Evolutionary conservation across 2,329 filamentous ascomycete genomes (phyloP), one percentile per base, ranked within the genome.

Genomic region (Pyricularia sp.): DNA sequence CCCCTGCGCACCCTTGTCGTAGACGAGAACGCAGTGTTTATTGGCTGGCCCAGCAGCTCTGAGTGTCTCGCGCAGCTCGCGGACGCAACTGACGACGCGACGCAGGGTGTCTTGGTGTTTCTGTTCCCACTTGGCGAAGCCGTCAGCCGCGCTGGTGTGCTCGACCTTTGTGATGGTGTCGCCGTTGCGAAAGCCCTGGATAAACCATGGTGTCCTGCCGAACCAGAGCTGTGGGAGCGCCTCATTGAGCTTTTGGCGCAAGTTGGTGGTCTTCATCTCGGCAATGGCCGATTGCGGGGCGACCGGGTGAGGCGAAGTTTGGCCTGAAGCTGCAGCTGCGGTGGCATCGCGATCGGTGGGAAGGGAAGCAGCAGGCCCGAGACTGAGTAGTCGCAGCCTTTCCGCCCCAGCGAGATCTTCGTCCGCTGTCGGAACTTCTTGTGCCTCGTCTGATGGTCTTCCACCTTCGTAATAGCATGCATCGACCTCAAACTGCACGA

Each of bases 401-500:
- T 42, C 31, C 10, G 25, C 64, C 10, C 42, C 12, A 5, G 28
- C 4, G 11, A n/a, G 26, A 9, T 12, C 28, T n/a, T 36, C 20
- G 20, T 58, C 4, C n/a, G 20, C 50, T 58, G 17, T 5, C 58
- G 58, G 20, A 12, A 28, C 11, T 9, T 61, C 11, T 4, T 23
- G 5, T 26, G 7, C 64, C 14, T 14, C 20, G n/a, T 9, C 64
- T 64, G n/a, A 5, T 0, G 10, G 25, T 17, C 42, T 7, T n/a
- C 2, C 1, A 1, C 42, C 20, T n/a, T 2, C 20, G 28, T 50
- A 6, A 14, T 65, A 50, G 28, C 64, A 65, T 17, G 64, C 64
- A 11, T 65, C 64, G 31, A 65, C 64, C n/a, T 65, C 64, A 30
- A 65, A 65, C 31, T 65, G 64, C 64, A 65, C 64, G n/a, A 65